These are phyloP conservation scores for Ogataea glucozyma DNA, from an alignment of 805 yeast species.

Conservation along the genomic window DNA sequence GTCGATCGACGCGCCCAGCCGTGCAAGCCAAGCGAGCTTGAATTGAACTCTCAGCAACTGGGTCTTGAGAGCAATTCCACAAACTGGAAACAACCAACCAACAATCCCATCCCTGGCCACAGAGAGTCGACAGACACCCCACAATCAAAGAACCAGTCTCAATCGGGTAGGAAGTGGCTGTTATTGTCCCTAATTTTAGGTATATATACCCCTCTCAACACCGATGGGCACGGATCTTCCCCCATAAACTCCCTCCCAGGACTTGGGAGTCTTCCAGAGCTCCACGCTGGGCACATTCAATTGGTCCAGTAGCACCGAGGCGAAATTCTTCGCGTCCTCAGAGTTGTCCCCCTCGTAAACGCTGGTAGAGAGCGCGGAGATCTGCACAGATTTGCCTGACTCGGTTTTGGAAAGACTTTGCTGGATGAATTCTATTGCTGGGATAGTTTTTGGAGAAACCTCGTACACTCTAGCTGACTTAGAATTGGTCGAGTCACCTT, in stretches of 20 bases:
- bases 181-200: conserved; percentile 16
- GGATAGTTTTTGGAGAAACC: neutral
- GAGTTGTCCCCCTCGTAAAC: conserved; percentile 93
- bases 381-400: conserved; percentile 7
- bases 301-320: conserved; percentile 37
- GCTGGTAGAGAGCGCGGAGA: conserved; percentile 38
- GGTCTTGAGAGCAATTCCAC: too few relatives aligned
- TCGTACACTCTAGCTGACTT: neutral
- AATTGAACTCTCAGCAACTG: too few relatives aligned
- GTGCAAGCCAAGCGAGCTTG: too few relatives aligned
- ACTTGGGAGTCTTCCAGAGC: conserved; percentile 57
- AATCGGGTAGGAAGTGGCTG: too few relatives aligned
- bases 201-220: conserved; percentile 75
- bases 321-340: conserved; percentile 60
- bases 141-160: too few relatives aligned
- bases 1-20: conserved; percentile 7
- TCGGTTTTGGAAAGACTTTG: too few relatives aligned
- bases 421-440: too few relatives aligned
- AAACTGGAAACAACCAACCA: too few relatives aligned
- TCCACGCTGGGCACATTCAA: conserved; percentile 10
- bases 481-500: neutral
- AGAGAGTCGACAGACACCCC: too few relatives aligned
- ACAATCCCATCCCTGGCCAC: too few relatives aligned
- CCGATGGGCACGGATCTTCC: conserved; percentile 64
- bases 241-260: conserved; percentile 90